Percentiles rank a stretch among this genome's conserved stretches.
phyloP scores from a whole-genome alignment of 768 basidiomycete species.

The Hericium alpestre region DNA sequence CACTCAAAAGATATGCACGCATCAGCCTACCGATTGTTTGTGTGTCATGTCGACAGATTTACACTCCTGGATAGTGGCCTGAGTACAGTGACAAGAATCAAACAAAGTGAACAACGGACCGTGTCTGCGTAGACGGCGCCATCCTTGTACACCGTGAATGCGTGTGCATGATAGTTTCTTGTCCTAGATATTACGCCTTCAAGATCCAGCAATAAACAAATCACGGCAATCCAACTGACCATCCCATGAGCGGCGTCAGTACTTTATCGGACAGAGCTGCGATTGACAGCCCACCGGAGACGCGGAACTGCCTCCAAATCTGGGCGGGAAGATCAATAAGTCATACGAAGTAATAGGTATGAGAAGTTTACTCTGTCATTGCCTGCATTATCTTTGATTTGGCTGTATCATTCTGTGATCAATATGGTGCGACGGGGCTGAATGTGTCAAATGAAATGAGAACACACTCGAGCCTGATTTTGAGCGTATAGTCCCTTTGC shows the following conservation, averaged over 20 bases:
- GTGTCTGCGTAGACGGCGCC: conserved; percentile 2
- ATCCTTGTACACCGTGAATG: conserved; percentile 2
- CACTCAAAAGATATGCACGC: not conserved
- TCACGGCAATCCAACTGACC: not conserved
- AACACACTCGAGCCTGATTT: conserved; percentile 1
- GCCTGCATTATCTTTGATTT: not conserved
- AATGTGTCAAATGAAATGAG: not conserved
- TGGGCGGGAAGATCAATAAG: not conserved
- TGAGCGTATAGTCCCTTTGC: conserved; percentile 1
- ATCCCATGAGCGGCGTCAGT: conserved; percentile 2
- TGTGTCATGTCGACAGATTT: conserved; percentile 1
- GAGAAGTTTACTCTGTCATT: not conserved
- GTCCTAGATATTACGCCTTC: not conserved
- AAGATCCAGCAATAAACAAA: not conserved
- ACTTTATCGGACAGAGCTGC: conserved; percentile 1
- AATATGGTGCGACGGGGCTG: no score
- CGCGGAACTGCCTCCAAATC: conserved; percentile 4
- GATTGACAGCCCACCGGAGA: conserved; percentile 2
- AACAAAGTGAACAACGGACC: not conserved
- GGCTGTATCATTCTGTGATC: not conserved
- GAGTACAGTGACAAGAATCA: not conserved
- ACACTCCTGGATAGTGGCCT: not conserved
- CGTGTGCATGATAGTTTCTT: conserved; percentile 2
- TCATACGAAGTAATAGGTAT: not conserved
- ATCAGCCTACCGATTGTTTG: not conserved